Evolutionary conservation across 1,139 yeast genomes (phyloP).

Genomic region (Magnusiomyces starmeri): DNA sequence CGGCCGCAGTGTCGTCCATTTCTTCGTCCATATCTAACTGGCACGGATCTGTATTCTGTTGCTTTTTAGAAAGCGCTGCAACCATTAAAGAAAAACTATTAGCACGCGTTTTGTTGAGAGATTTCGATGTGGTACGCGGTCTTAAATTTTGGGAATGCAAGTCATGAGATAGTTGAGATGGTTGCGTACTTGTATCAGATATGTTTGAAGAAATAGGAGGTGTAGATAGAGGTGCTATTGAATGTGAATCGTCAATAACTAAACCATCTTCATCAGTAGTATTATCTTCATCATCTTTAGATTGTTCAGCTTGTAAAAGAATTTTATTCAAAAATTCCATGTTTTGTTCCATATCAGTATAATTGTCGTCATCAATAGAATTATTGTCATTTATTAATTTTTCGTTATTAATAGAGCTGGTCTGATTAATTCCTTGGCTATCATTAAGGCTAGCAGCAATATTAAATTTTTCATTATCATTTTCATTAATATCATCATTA

Average conservation of each 20-base stretch:
- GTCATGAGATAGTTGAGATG: too few species aligned
- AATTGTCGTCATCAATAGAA: neutral
- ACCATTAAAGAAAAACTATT: neutral
- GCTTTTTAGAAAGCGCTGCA: neutral
- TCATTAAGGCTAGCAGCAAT: neutral
- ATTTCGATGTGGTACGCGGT: neutral
- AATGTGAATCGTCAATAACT: too few species aligned
- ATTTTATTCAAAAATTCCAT: neutral
- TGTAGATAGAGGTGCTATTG: too few species aligned
- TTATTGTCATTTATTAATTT: neutral
- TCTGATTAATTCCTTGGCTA: neutral
- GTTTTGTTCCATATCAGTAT: conserved; percentile 1
- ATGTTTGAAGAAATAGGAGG: too few species aligned
- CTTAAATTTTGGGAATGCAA: too few species aligned
- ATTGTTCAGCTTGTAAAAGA: conserved; percentile 1
- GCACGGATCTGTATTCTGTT: neutral
- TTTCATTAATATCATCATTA: neutral
- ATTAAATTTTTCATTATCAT: neutral
- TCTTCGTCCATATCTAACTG: conserved; percentile 27
- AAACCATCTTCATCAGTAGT: too few species aligned
- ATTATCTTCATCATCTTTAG: neutral
- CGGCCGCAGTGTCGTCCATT: conserved; percentile 5
- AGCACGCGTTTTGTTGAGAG: neutral
- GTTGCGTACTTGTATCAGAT: too few species aligned
- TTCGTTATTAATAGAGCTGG: neutral